Evolutionary conservation across 2,329 filamentous ascomycete species (phyloP).

Genomic region (Dactylella cylindrospora): DNA sequence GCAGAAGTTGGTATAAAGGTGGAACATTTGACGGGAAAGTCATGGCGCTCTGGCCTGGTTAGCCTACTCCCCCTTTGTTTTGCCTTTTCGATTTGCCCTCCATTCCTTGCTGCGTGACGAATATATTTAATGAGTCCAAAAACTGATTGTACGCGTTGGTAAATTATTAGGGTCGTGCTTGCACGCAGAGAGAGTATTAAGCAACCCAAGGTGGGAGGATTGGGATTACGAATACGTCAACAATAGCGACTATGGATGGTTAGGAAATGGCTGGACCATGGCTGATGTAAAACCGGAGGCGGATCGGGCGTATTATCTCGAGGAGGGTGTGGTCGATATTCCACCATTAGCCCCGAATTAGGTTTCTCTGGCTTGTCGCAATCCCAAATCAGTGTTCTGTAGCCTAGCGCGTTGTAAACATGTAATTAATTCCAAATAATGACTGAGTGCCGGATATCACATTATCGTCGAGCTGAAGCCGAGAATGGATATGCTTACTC

Average conservation of each 20-base stretch:
- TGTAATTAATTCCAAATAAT: no score
- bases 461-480: no score
- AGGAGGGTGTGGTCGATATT: conserved; percentile 19
- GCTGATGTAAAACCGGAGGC: conserved; percentile 30
- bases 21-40: conserved; percentile 54
- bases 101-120: background rate
- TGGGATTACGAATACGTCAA: conserved; percentile 37
- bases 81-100: conserved; percentile 2
- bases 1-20: conserved; percentile 61
- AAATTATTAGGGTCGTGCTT: conserved; percentile 28
- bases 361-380: no score
- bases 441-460: no score
- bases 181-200: conserved; percentile 33
- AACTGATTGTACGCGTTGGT: no score
- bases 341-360: no score
- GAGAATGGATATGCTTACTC: no score
- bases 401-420: no score
- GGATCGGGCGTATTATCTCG: conserved; percentile 33
- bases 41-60: conserved; percentile 55
- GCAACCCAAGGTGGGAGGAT: conserved; percentile 39
- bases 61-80: conserved; percentile 1
- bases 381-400: no score
- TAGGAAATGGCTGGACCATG: conserved; percentile 37
- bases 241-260: conserved; percentile 22
- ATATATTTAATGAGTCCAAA: conserved; percentile 5